phyloP scores from a whole-genome alignment of 1,139 yeast species.

The Hemisphaericaspora lyxosophila region DNA sequence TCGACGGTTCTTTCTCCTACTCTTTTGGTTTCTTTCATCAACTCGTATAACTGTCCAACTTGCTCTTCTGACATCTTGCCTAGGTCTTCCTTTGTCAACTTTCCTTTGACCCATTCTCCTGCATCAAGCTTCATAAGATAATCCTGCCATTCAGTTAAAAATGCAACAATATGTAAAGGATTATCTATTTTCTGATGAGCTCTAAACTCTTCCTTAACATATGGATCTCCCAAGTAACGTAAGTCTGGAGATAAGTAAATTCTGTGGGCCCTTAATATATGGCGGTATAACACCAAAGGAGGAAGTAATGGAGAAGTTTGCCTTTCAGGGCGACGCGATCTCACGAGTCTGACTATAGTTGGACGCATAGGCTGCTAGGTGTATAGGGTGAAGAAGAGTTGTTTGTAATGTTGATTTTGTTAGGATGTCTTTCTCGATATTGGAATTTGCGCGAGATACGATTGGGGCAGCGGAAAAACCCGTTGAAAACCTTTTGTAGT shows the following conservation, averaged over 20 bases:
- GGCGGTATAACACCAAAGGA: slow-evolving; percentile 73
- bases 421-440: neutral
- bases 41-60: slow-evolving; percentile 65
- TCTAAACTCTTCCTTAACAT: slow-evolving; percentile 85
- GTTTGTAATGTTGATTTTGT: too few relatives aligned
- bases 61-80: slow-evolving; percentile 91
- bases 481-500: too few relatives aligned
- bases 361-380: slow-evolving; percentile 45
- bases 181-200: slow-evolving; percentile 83
- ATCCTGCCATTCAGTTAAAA: slow-evolving; percentile 92
- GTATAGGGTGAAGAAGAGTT: neutral
- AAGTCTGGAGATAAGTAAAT: slow-evolving; percentile 62
- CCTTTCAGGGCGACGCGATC: slow-evolving; percentile 59
- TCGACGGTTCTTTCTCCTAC: slow-evolving; percentile 21
- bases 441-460: neutral
- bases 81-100: slow-evolving; percentile 62
- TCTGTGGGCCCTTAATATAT: slow-evolving; percentile 77
- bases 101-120: slow-evolving; percentile 73
- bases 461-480: neutral
- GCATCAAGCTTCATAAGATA: slow-evolving; percentile 72
- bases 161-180: slow-evolving; percentile 92
- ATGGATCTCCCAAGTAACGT: slow-evolving; percentile 80
- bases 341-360: slow-evolving; percentile 43
- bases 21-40: slow-evolving; percentile 53
- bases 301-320: slow-evolving; percentile 64